Base-by-base conservation (phyloP, 2,329 filamentous ascomycete species). In the Cadophora sp. region DNA sequence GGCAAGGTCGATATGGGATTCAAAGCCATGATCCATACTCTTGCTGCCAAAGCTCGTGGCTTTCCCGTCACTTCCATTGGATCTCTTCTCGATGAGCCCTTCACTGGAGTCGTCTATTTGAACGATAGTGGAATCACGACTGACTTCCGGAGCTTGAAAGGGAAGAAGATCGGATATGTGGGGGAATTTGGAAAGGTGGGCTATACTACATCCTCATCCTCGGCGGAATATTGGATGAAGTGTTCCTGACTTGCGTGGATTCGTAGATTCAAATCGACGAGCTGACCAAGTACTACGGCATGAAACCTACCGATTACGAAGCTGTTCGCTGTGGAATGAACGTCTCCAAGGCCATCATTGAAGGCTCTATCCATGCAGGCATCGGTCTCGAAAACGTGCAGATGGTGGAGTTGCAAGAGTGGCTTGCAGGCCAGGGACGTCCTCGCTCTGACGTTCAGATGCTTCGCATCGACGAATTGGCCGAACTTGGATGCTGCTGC, bases 1-100 rank as follows among this genome's bases (percentile, higher is more conserved):
- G 89, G 88, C 68, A 93, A 92, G 76, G 88, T 92, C 59, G 90
- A 93, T 76, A 86, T 93, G 75, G 91, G 91, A 53, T 93, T 92
- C 85, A 94, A 93, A 79, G 91, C 91, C 71, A 93, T 94, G 91
- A 94, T 94, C 72, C 91, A 94, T 76, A 93, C 91, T 9, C 85
- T 94, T 67, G 91, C 90, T 65, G 91, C 91, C 76, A 92, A 93
- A 79, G 91, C 91, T 47, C 90, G 91, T 68, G 82, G 85, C 80
- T 94, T 92, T 77, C 91, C 91, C 0, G 87, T 94, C 60, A 81
- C 85, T 22, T 92, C 91, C 9, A 87, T 94, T 59, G 91, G 90
- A 47, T 92, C 89, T 36, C 85, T 94, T 2, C 87, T 94, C 61
- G 91, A 94, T 71, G 91, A 94, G 77, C 91, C 91, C 36, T 94